A percentile compares a stretch with the other conserved stretches of the same genome.
Conservation (phyloP, 1,284 basidiomycete genomes). For the Ganoderma leucocontextum region DNA sequence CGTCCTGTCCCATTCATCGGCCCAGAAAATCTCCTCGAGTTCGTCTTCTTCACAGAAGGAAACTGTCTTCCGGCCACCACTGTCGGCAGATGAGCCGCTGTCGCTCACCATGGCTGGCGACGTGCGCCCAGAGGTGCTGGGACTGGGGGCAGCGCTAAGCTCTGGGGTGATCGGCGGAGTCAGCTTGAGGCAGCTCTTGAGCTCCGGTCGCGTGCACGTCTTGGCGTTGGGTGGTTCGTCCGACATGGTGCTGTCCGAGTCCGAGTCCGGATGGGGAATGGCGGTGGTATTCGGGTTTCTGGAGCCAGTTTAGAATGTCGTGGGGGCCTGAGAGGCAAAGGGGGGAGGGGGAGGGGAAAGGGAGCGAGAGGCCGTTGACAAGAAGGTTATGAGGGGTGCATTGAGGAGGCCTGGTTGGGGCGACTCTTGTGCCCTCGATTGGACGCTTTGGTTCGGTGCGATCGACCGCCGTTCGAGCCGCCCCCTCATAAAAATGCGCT, state of each 20-base stretch:
- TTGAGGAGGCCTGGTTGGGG: constrained; percentile 20
- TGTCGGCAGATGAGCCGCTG: constrained; percentile 28
- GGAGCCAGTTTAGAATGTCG: not conserved
- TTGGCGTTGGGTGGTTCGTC: constrained; percentile 5
- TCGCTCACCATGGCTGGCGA: constrained; percentile 29
- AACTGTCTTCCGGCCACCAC: constrained; percentile 55
- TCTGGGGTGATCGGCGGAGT: constrained; percentile 41
- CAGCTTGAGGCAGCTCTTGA: constrained; percentile 57
- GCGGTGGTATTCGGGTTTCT: not conserved
- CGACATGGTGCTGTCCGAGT: constrained; percentile 6
- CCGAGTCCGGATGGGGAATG: constrained; percentile 5
- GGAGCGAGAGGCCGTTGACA: constrained; percentile 7
- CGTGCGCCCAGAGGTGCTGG: constrained; percentile 32
- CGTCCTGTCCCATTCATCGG: constrained; percentile 75
- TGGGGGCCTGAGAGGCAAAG: not conserved
- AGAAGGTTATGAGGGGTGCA: constrained; percentile 30
- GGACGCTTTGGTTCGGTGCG: constrained; percentile 25
- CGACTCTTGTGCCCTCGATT: constrained; percentile 14
- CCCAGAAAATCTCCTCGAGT: constrained; percentile 57
- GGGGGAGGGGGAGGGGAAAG: constrained; percentile 11
- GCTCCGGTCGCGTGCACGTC: constrained; percentile 24
- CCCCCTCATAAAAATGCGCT: constrained; percentile 19
- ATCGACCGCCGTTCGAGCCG: constrained; percentile 9
- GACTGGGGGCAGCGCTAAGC: constrained; percentile 35
- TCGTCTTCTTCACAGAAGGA: constrained; percentile 59